Evolutionary conservation across 108 stramenopile species (phyloP), one percentile per base, ranked within the genome.

Genomic region (Cyclotella cryptica): DNA sequence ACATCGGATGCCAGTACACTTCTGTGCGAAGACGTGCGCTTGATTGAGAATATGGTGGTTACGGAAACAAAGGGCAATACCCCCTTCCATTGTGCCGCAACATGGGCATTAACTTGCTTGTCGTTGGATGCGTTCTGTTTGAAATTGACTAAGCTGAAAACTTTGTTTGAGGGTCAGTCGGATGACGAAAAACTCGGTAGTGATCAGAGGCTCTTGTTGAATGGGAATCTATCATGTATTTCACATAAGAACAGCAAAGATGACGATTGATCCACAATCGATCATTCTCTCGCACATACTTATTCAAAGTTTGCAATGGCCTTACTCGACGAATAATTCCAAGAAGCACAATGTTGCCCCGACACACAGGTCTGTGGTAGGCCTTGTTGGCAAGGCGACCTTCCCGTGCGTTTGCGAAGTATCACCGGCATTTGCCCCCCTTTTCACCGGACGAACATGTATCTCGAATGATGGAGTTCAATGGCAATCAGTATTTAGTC

Each of bases 341-440:
- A 49, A 64, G 30, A 67, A 75, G 46, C 35, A 41, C 30, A 46
- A 43, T 18, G 53, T 47, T 4, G 63, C 68, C 0, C 87, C 84
- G 7, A 47, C 65, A 28, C 62, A 85, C 12, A 91, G 94, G 18
- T 77, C 86, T 42, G 80, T 87, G 28, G 84, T 93, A 6, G 79
- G 72, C 18, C 85, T 96, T 12, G 82, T 85, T 45, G 90, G 91
- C 18, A 78, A 78, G 30, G 81, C 81, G 35, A 85, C 91, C 9
- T 88, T 91, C 69, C 92, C 95, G 6, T 96, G 95, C 77, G 95
- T n/a, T n/a, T 93, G 91, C 64, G 95, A 96, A 76, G 89, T 90
- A 14, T 82, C 92, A 18, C 77, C 80, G 0, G 60, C 83, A 26
- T 73, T 76, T 70, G 76, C 88, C 19, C 64, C 77, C 12, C 79